Evolutionary conservation across 192 early-diverging fungal genomes (phyloP).

Genomic region (Geosiphon pyriformis): DNA sequence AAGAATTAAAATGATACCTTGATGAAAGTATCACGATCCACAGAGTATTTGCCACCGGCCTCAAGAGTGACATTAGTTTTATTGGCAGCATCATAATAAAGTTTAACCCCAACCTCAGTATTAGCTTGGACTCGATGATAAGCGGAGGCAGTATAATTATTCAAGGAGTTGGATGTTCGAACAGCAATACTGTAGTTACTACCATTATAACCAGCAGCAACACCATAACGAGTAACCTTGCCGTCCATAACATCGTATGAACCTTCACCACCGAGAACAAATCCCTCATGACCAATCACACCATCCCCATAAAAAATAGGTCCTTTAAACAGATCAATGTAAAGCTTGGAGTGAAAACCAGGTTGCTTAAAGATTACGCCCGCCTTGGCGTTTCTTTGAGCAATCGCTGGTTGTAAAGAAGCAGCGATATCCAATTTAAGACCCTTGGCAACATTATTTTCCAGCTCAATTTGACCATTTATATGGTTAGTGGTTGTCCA

Average conservation of each 20-base stretch:
- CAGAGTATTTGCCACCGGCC: conserved; percentile 89
- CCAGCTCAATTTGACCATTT: conserved; percentile 86
- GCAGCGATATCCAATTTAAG: conserved; percentile 90
- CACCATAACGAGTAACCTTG: conserved; percentile 79
- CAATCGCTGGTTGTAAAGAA: conserved; percentile 78
- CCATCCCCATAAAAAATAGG: conserved; percentile 85
- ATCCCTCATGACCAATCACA: conserved; percentile 85
- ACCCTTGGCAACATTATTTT: conserved; percentile 92
- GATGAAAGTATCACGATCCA: conserved; percentile 84
- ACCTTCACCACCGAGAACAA: conserved; percentile 88
- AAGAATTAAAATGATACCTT: conserved; percentile 39
- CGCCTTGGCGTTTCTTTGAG: conserved; percentile 73
- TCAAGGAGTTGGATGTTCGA: conserved; percentile 87
- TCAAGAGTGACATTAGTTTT: conserved; percentile 75
- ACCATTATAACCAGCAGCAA: conserved; percentile 79
- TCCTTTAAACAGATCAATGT: conserved; percentile 92
- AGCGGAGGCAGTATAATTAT: conserved; percentile 87
- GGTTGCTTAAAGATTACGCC: conserved; percentile 96
- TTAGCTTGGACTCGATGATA: conserved; percentile 90
- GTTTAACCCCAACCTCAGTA: conserved; percentile 93
- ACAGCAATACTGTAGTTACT: conserved; percentile 86
- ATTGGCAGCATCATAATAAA: conserved; percentile 75
- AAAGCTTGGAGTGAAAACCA: conserved; percentile 81
- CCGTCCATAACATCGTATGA: conserved; percentile 90
- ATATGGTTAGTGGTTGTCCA: conserved; percentile 96